Evolutionary conservation across 371 early-diverging fungal species (phyloP).

Genomic region (Mucor piriformis): DNA sequence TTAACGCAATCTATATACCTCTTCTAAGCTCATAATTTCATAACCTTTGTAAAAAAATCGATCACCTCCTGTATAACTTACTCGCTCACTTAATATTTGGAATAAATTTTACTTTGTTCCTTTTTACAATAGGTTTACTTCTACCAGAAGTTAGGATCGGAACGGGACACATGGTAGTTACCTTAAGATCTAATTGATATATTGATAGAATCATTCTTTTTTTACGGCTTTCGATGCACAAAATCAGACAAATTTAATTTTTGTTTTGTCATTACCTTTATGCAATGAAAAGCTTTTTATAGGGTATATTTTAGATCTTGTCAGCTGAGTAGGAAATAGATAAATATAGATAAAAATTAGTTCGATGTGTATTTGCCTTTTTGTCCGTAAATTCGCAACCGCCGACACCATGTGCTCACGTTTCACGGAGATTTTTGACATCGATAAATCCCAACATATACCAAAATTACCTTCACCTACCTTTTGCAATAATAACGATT

Average conservation of each 20-base stretch:
- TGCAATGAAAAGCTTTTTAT: neutral
- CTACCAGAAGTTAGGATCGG: no score
- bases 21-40: conserved; percentile 55
- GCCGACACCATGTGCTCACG: conserved; percentile 17
- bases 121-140: no score
- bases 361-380: no score
- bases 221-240: no score
- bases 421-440: conserved; percentile 27
- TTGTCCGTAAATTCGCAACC: neutral
- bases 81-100: no score
- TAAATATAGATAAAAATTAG: no score
- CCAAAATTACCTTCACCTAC: neutral
- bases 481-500: neutral
- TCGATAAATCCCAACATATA: conserved; percentile 4
- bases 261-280: no score
- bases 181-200: no score
- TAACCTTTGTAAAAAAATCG: neutral
- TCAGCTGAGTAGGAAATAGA: neutral
- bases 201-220: no score
- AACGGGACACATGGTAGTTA: no score
- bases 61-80: neutral
- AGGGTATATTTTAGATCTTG: neutral
- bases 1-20: conserved; percentile 76
- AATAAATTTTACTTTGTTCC: no score
- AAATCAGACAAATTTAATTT: no score